Conservation (phyloP, 2,329 filamentous ascomycete genomes). For the Fusarium kyushuense region DNA sequence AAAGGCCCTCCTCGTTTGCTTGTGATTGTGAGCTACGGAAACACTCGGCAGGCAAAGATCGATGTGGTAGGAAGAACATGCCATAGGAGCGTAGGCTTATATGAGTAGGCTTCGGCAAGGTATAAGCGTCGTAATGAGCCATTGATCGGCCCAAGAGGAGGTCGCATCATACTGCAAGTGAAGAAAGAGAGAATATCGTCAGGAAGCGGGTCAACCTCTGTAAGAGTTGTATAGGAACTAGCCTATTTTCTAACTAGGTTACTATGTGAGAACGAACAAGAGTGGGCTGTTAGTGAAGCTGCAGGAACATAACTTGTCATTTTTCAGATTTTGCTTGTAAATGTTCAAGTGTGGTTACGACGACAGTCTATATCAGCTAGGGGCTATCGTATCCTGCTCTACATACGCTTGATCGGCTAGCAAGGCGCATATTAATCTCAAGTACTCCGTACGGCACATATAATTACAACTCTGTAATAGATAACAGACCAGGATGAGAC, state of each 20-base stretch:
- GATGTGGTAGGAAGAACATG: slow-evolving; percentile 18
- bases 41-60: slow-evolving; percentile 26
- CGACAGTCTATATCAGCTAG: slow-evolving; percentile 22
- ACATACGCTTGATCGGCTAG: slow-evolving; percentile 2
- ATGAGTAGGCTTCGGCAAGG: slow-evolving; percentile 30
- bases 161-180: slow-evolving; percentile 25
- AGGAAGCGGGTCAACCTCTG: slow-evolving; percentile 30
- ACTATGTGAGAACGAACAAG: slow-evolving; percentile 15
- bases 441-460: slow-evolving; percentile 21
- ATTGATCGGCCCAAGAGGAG: slow-evolving; percentile 29
- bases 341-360: slow-evolving; percentile 16
- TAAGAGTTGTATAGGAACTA: slow-evolving; percentile 20
- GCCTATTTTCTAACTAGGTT: slow-evolving; percentile 20
- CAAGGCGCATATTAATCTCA: slow-evolving; percentile 9
- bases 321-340: slow-evolving; percentile 31
- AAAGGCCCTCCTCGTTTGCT: slow-evolving; percentile 16
- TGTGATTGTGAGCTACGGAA: slow-evolving; percentile 31
- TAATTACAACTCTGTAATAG: neutral
- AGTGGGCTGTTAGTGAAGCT: slow-evolving; percentile 30
- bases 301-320: slow-evolving; percentile 42
- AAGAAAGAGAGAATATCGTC: neutral
- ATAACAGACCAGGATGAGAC: slow-evolving; percentile 34
- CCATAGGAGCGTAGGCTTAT: slow-evolving; percentile 10
- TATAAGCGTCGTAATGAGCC: slow-evolving; percentile 33
- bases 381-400: slow-evolving; percentile 11